Percentiles rank a stretch among this genome's conserved stretches.
phyloP scores from a whole-genome alignment of 495 filamentous ascomycete genomes.

The Aspergillus sclerotiicarbonarius region DNA sequence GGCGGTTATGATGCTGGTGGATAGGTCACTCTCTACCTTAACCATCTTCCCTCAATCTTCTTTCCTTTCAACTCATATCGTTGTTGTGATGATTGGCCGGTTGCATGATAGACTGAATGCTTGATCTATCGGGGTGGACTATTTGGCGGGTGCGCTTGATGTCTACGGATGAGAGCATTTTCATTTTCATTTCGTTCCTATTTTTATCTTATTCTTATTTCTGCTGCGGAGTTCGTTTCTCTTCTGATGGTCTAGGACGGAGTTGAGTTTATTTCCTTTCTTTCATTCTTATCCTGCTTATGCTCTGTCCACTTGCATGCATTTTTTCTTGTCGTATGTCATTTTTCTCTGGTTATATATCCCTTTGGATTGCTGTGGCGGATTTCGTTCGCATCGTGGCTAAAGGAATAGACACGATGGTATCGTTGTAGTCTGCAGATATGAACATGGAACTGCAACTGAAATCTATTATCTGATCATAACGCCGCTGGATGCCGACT shows the following conservation, averaged over 20 bases:
- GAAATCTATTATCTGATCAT: no score
- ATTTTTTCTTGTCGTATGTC: background rate
- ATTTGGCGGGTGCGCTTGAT: no score
- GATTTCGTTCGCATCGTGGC: background rate
- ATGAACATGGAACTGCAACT: no score
- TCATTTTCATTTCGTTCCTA: no score
- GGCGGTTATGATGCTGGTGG: background rate
- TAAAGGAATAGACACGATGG: no score
- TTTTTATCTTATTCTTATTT: no score
- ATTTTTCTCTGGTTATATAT: background rate
- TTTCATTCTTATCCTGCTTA: no score
- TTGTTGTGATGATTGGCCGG: slow-evolving; percentile 7
- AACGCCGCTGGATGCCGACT: no score
- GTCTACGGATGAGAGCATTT: background rate
- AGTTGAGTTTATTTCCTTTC: background rate
- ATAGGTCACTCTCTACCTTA: no score
- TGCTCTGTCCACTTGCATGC: background rate
- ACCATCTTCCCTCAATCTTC: background rate
- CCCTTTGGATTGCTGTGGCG: background rate
- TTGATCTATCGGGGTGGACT: background rate
- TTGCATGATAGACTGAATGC: background rate
- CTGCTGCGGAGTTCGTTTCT: no score
- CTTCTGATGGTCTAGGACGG: no score
- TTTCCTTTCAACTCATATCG: background rate
- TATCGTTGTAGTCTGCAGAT: no score